Conservation (phyloP, 345 rosid genomes). For the Mallotus nudiflorus region DNA sequence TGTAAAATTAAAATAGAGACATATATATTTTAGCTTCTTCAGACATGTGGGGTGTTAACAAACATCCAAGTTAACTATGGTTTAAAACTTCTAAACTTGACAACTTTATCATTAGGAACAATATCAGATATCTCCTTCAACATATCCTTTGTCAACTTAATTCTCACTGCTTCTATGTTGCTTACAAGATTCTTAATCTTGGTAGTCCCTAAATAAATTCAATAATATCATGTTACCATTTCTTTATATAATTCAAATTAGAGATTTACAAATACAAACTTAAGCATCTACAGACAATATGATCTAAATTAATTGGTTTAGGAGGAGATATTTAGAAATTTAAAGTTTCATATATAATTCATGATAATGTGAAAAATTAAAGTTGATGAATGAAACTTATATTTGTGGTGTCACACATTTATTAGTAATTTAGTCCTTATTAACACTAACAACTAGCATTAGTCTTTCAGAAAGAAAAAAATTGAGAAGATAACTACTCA, state of each 20-base stretch:
- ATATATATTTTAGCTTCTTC: too few relatives aligned
- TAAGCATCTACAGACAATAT: too few relatives aligned
- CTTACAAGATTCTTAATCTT: slow-evolving; percentile 23
- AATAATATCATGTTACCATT: background rate
- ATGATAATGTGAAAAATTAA: too few relatives aligned
- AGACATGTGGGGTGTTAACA: slow-evolving; percentile 21
- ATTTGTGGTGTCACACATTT: too few relatives aligned
- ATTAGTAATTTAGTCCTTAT: too few relatives aligned
- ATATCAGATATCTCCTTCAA: slow-evolving; percentile 24
- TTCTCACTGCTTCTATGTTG: slow-evolving; percentile 20
- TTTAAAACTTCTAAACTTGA: background rate
- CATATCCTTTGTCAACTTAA: slow-evolving; percentile 22
- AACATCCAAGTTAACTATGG: slow-evolving; percentile 2
- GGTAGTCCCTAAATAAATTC: slow-evolving; percentile 24
- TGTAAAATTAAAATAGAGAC: too few relatives aligned
- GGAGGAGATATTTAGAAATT: too few relatives aligned
- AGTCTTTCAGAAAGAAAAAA: too few relatives aligned
- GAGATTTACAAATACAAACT: background rate
- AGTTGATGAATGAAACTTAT: too few relatives aligned
- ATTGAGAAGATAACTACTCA: slow-evolving; percentile 1
- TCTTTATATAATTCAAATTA: background rate
- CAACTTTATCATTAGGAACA: slow-evolving; percentile 19
- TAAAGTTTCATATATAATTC: too few relatives aligned
- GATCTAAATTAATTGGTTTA: too few relatives aligned
- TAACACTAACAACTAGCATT: too few relatives aligned